Conservation (phyloP, 148 eudicot genomes). For the Euryodendron excelsum region DNA sequence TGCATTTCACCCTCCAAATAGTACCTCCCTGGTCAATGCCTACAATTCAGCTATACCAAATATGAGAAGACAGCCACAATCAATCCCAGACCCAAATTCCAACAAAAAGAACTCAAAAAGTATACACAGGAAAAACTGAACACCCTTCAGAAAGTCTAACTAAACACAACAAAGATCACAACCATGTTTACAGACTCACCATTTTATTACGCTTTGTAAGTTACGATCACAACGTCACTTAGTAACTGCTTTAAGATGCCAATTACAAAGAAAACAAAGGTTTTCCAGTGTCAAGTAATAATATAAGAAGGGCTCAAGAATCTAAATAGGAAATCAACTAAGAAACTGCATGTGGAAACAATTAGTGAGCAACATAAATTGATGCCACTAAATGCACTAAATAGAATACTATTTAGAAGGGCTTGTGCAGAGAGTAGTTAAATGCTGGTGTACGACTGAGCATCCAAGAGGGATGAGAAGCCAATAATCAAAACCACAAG, state of each 20-base stretch:
- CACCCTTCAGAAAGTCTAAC: neutral
- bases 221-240: no score
- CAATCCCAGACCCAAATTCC: neutral
- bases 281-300: neutral
- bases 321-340: no score
- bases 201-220: neutral
- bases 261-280: neutral
- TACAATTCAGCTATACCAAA: neutral
- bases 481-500: no score
- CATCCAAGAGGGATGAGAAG: no score
- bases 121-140: neutral
- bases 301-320: neutral
- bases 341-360: no score
- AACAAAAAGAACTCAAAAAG: neutral
- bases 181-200: neutral
- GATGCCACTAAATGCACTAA: no score
- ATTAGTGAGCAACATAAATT: no score
- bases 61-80: neutral
- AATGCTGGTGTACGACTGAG: no score
- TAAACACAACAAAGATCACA: neutral
- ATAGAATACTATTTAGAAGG: no score
- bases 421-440: no score
- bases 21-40: no score
- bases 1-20: neutral
- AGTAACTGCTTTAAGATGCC: neutral